Conservation (phyloP, 495 filamentous ascomycete genomes). For the Astrothelium macrocarpum region DNA sequence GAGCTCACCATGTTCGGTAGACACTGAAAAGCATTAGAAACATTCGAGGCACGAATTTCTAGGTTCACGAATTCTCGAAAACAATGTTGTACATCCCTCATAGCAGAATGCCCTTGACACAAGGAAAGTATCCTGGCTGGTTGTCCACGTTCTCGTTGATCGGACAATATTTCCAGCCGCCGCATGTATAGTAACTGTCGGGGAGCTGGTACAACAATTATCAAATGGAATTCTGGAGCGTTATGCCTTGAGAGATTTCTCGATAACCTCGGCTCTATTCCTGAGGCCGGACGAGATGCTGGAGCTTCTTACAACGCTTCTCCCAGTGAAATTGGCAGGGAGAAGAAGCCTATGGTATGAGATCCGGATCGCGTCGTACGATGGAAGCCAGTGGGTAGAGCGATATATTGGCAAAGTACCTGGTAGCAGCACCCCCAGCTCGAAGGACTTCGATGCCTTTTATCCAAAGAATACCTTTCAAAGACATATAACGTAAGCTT, state of each 20-base stretch:
- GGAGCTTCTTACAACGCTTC: neutral
- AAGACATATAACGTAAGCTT: neutral
- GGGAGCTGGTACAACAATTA: neutral
- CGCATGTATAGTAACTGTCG: neutral
- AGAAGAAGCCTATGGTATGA: neutral
- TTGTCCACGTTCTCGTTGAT: neutral
- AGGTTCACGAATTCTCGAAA: neutral
- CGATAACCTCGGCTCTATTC: neutral
- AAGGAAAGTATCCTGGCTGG: neutral
- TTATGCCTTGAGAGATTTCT: neutral
- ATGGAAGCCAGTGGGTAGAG: neutral
- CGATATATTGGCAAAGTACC: neutral
- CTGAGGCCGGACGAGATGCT: neutral
- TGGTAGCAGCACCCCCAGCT: neutral
- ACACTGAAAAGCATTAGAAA: neutral
- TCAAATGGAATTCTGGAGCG: neutral
- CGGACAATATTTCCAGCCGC: neutral
- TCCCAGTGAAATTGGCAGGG: neutral
- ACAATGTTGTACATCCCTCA: neutral
- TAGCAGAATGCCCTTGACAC: neutral
- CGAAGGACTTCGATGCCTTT: neutral
- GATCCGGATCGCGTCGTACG: neutral
- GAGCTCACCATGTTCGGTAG: neutral
- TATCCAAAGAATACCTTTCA: neutral
- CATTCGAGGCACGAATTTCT: neutral